phyloP scores from a whole-genome alignment of 2,329 filamentous ascomycete genomes.

The Botryosphaeria agaves region DNA sequence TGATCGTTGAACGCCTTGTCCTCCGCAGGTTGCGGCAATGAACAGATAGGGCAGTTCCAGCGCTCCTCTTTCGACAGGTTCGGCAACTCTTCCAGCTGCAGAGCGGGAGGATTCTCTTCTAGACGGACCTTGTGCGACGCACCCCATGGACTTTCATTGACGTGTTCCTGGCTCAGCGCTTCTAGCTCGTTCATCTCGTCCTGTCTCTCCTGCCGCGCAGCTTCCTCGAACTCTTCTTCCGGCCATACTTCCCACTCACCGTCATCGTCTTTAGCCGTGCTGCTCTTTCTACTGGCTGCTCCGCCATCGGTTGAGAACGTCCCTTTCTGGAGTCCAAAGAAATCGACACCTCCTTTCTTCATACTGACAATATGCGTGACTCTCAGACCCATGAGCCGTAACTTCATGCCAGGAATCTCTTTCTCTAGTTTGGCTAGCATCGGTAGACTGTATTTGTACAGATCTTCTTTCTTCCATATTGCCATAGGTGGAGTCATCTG shows the following conservation, averaged over 20 bases:
- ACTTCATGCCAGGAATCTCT: conserved; percentile 60
- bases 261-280: conserved; percentile 21
- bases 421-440: conserved; percentile 74
- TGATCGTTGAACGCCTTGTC: conserved; percentile 76
- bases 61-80: conserved; percentile 22
- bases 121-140: neutral
- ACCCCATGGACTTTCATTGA: neutral
- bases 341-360: conserved; percentile 62
- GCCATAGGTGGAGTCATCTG: conserved; percentile 62
- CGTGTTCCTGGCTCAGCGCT: conserved; percentile 40
- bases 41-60: conserved; percentile 85
- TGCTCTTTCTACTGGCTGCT: conserved; percentile 7
- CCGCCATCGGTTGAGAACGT: conserved; percentile 13
- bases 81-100: conserved; percentile 12
- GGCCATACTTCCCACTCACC: conserved; percentile 52
- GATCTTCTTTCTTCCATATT: conserved; percentile 55
- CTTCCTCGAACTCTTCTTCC: conserved; percentile 46
- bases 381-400: conserved; percentile 75
- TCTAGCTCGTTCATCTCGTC: conserved; percentile 46
- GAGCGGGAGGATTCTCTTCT: conserved; percentile 10
- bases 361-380: conserved; percentile 78
- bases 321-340: conserved; percentile 44
- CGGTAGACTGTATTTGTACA: conserved; percentile 66
- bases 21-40: conserved; percentile 54
- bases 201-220: conserved; percentile 40